Percentiles rank a stretch among this genome's conserved stretches.
Conservation (phyloP, 495 filamentous ascomycete genomes). For the Penicillium manginii region DNA sequence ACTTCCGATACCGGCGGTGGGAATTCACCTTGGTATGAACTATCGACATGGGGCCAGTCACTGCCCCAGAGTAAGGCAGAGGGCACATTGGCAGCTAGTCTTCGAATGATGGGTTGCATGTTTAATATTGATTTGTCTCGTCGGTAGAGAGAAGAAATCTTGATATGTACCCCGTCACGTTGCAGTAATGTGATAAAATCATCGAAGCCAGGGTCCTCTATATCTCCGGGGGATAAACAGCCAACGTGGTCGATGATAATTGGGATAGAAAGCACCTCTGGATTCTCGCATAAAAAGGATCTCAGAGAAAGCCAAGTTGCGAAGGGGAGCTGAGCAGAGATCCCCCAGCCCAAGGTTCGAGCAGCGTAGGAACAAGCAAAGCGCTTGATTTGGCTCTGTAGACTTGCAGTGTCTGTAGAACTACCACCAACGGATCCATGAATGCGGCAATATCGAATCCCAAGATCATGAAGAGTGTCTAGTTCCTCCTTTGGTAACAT, state of each 20-base stretch:
- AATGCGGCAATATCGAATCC: constrained; percentile 19
- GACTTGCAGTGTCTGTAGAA: not conserved
- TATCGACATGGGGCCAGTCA: constrained; percentile 30
- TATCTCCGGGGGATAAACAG: constrained; percentile 11
- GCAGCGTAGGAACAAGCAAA: constrained; percentile 18
- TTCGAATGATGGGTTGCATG: constrained; percentile 20
- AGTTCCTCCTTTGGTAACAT: constrained; percentile 9
- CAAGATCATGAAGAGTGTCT: constrained; percentile 14
- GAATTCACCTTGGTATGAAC: not conserved
- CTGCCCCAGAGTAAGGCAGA: constrained; percentile 24
- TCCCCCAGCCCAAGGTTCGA: constrained; percentile 14
- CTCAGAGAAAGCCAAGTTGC: constrained; percentile 15
- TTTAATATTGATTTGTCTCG: constrained; percentile 10
- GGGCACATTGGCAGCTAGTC: constrained; percentile 12
- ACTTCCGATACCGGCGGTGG: not conserved
- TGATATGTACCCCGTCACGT: constrained; percentile 19
- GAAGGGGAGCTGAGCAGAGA: constrained; percentile 21
- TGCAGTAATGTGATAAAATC: constrained; percentile 16
- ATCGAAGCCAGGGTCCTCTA: constrained; percentile 9
- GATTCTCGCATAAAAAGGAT: constrained; percentile 15
- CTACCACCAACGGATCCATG: constrained; percentile 13
- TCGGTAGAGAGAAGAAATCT: constrained; percentile 22
- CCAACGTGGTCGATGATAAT: constrained; percentile 27
- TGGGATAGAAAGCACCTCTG: constrained; percentile 3
- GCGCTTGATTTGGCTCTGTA: constrained; percentile 12